Evolutionary conservation across 352 stramenopile species (phyloP), one percentile per base, ranked within the genome.

Genomic region (Globisporangium spinosum): DNA sequence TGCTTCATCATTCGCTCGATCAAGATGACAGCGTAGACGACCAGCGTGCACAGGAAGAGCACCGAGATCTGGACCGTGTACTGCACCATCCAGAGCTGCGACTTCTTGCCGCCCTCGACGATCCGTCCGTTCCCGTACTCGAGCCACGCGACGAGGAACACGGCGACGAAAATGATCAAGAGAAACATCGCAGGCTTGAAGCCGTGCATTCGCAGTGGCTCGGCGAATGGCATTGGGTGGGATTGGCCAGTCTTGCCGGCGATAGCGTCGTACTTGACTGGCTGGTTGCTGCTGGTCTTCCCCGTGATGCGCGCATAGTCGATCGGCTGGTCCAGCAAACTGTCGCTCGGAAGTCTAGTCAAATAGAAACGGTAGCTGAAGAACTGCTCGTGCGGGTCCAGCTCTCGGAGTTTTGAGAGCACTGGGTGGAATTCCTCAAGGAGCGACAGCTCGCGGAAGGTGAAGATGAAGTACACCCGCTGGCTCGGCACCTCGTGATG

Each of bases 81-180:
- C 67, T 80, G 66, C 34, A 75, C 1, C 34, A 70, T 69, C 75
- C 75, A 80, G 57, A 75, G 73, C 62, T 80, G 66, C n/a, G 75
- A 67, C 60, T 74, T 66, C 15, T 65, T 34, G 2, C 66, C 74
- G 32, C 70, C 54, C 3, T 70, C 38, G 47, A 71, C 68, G 43
- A 78, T 67, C 12, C 69, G 49, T 5, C 74, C 74, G 45, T 74
- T 69, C 23, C 67, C 69, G 34, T 67, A 78, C 43, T 76, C 71
- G 15, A 79, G 47, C 15, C 49, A 56, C 23, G 62, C 58, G 2
- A 65, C 67, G 55, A 76, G 40, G 27, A 77, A 65, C 2, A 76
- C 56, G 1, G 62, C 69, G 34, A 63, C 17, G 40, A 65, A 67
- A 13, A 77, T 23, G 38, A 74, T 64, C 12, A 68, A 54, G 0